A percentile compares a stretch with the other conserved stretches of the same genome.
These are phyloP conservation scores for Diplocarpon rosae DNA, from an alignment of 2,329 filamentous ascomycete genomes.

Conservation along the genomic window DNA sequence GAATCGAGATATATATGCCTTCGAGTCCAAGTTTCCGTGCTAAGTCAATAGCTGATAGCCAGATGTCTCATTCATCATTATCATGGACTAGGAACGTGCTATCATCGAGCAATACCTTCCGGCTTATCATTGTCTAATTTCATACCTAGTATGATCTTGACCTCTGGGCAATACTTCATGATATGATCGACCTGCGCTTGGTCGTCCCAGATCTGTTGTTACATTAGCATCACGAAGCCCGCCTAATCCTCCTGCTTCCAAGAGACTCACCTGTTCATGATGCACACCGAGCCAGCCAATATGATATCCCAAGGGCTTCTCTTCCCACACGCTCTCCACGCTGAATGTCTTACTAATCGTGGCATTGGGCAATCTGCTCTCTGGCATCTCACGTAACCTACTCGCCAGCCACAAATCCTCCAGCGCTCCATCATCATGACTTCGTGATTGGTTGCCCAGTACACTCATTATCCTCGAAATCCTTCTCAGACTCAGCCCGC, in stretches of 20 bases:
- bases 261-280: conserved; percentile 32
- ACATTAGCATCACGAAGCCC: conserved; percentile 24
- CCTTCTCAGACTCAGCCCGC: conserved; percentile 22
- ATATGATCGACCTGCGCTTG: conserved; percentile 34
- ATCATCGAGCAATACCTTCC: conserved; percentile 8
- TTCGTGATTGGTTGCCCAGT: conserved; percentile 30
- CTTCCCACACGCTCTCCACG: conserved; percentile 38
- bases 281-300: conserved; percentile 28
- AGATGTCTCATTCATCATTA: not conserved
- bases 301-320: conserved; percentile 43
- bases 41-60: not conserved
- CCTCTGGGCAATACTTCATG: conserved; percentile 44
- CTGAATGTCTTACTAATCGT: conserved; percentile 32
- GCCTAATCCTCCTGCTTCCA: not conserved
- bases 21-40: too few relatives aligned
- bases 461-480: conserved; percentile 20
- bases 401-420: conserved; percentile 41
- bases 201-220: conserved; percentile 35
- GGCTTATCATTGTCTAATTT: conserved; percentile 36
- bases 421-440: conserved; percentile 31
- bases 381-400: conserved; percentile 18
- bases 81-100: not conserved
- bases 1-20: too few relatives aligned
- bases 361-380: conserved; percentile 23
- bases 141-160: conserved; percentile 44